phyloP scores from a whole-genome alignment of 768 basidiomycete genomes.

The Pholiota conissans region DNA sequence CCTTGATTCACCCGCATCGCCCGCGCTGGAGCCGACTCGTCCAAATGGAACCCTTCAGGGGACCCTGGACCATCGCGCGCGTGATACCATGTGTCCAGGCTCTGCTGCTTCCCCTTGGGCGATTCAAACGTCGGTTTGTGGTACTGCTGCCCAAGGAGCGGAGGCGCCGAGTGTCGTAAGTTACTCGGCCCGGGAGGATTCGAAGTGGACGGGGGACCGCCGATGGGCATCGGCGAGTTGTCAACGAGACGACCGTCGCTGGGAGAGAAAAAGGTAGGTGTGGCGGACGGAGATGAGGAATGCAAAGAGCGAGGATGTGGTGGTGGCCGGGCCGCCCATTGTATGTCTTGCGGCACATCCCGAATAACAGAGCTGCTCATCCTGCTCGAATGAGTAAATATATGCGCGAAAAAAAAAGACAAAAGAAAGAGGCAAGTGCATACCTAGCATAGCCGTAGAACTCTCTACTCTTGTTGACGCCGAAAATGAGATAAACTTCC shows the following conservation, averaged over 20 bases:
- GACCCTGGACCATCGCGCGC: too few species aligned
- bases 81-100: conserved; percentile 32
- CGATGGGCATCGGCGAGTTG: conserved; percentile 31
- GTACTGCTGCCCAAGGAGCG: conserved; percentile 43
- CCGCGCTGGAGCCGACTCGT: conserved; percentile 37
- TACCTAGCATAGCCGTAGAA: conserved; percentile 93
- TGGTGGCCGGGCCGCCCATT: conserved; percentile 53
- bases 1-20: conserved; percentile 27
- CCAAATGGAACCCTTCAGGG: conserved; percentile 34
- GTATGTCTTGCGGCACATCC: conserved; percentile 46
- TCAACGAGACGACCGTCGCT: conserved; percentile 38
- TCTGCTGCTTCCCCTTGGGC: conserved; percentile 25
- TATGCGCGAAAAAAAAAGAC: background rate
- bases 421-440: conserved; percentile 18
- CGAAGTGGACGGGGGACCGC: background rate
- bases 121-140: conserved; percentile 27
- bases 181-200: background rate
- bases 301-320: conserved; percentile 1
- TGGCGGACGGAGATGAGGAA: background rate
- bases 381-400: conserved; percentile 33
- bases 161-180: conserved; percentile 48
- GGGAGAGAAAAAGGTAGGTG: conserved; percentile 32
- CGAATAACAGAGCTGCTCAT: conserved; percentile 66
- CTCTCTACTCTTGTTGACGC: conserved; percentile 92
- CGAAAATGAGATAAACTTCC: conserved; percentile 88